Conservation (phyloP, 306 rosid genomes). For the Echinosophora koreensis region DNA sequence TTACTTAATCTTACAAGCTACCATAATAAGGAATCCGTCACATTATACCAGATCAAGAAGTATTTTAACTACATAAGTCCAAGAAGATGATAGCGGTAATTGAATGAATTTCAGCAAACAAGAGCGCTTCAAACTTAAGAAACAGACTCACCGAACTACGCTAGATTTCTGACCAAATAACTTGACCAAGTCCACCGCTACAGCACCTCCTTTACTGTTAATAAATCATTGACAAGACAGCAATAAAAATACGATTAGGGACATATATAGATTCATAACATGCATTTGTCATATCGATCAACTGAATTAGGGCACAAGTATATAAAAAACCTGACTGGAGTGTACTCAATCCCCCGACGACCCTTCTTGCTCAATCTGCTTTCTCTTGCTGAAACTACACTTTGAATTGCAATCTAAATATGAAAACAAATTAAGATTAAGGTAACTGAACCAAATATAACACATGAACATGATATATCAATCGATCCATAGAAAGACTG, state of each 20-base stretch:
- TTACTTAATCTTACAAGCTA: neutral
- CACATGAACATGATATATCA: constrained; percentile 11
- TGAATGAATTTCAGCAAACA: constrained; percentile 12
- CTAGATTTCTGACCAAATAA: constrained; percentile 85
- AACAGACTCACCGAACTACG: constrained; percentile 79
- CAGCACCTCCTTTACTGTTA: constrained; percentile 77
- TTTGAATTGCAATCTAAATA: constrained; percentile 83
- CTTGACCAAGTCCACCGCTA: constrained; percentile 88
- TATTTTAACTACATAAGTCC: constrained; percentile 24
- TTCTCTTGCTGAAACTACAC: constrained; percentile 89
- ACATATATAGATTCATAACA: neutral
- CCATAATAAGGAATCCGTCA: constrained; percentile 1
- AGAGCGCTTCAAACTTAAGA: constrained; percentile 14
- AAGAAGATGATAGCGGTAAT: constrained; percentile 6
- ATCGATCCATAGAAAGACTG: constrained; percentile 33
- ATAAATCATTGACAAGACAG: constrained; percentile 27
- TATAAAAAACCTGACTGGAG: constrained; percentile 69
- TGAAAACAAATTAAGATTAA: constrained; percentile 17
- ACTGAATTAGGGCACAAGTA: neutral
- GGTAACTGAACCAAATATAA: constrained; percentile 15
- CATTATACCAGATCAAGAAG: neutral
- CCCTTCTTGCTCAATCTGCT: constrained; percentile 94
- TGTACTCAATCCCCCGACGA: constrained; percentile 74
- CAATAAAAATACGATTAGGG: constrained; percentile 23
- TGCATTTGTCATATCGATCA: constrained; percentile 5